A percentile compares a stretch with the other conserved stretches of the same genome.
These are phyloP conservation scores for Microthyrium microscopicum DNA, from an alignment of 2,329 filamentous ascomycete species.

Conservation along the genomic window DNA sequence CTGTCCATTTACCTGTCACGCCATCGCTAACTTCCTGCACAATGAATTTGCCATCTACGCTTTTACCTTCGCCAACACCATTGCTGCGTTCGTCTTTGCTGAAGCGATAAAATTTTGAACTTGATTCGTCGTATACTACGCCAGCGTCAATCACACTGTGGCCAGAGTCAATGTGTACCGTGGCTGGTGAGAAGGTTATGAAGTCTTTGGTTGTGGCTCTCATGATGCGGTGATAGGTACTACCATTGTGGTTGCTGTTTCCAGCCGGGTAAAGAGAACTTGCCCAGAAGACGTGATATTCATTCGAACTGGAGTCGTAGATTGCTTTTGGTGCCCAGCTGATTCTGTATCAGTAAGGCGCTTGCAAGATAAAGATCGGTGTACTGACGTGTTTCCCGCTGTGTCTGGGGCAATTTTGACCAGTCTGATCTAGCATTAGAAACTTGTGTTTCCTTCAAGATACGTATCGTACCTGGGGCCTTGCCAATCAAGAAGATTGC, in stretches of 20 bases:
- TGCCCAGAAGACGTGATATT: conserved; percentile 4
- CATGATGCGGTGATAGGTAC: conserved; percentile 5
- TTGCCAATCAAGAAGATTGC: conserved; percentile 1
- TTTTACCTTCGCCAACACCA: not conserved
- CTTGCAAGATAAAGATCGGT: not conserved
- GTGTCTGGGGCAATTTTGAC: conserved; percentile 3
- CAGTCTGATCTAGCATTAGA: not conserved
- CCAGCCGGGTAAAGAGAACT: not conserved
- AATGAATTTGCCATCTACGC: conserved; percentile 5
- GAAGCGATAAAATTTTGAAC: conserved; percentile 4
- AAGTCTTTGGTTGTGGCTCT: conserved; percentile 3
- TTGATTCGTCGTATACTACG: not conserved
- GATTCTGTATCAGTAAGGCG: not conserved
- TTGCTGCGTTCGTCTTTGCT: conserved; percentile 4
- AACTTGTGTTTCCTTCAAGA: not conserved
- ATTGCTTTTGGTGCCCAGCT: conserved; percentile 6
- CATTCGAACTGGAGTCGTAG: conserved; percentile 1
- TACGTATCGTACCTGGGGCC: not conserved
- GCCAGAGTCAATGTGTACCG: conserved; percentile 1
- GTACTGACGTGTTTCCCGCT: conserved; percentile 3
- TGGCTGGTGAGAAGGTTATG: conserved; percentile 1
- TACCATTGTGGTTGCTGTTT: not conserved
- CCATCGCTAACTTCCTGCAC: conserved; percentile 2
- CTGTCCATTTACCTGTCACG: conserved; percentile 2
- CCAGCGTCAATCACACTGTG: conserved; percentile 3